A percentile compares a stretch with the other conserved stretches of the same genome.
phyloP scores from a whole-genome alignment of 2,329 filamentous ascomycete species.

The Emydomyces testavorans region DNA sequence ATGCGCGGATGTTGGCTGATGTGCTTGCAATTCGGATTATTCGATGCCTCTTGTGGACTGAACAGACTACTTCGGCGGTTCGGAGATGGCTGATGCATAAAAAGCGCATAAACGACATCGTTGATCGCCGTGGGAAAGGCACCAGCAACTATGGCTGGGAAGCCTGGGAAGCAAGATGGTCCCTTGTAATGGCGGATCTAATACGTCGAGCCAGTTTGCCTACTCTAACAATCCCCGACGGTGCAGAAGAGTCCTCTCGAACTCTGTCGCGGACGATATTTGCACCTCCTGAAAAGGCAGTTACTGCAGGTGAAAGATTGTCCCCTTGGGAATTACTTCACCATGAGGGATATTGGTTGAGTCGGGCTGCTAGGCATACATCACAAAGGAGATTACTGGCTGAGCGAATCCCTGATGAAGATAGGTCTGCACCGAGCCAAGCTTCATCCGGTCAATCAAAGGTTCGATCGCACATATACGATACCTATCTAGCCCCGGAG shows the following conservation, averaged over 20 bases:
- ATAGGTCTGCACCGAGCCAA: constrained; percentile 44
- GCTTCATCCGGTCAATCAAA: constrained; percentile 46
- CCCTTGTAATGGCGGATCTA: constrained; percentile 49
- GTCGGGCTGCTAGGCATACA: constrained; percentile 43
- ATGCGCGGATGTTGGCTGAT: constrained; percentile 80
- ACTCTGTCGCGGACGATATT: constrained; percentile 30
- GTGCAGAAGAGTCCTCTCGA: constrained; percentile 15
- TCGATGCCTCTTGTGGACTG: constrained; percentile 69
- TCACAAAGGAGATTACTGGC: constrained; percentile 42
- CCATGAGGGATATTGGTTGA: constrained; percentile 52
- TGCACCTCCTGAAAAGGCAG: constrained; percentile 41
- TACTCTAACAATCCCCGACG: constrained; percentile 30
- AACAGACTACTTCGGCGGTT: constrained; percentile 66
- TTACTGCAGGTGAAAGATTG: constrained; percentile 39
- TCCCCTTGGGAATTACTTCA: constrained; percentile 49
- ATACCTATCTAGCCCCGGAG: constrained; percentile 50
- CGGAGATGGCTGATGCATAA: constrained; percentile 71
- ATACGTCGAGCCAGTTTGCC: constrained; percentile 44
- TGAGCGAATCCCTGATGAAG: constrained; percentile 47
- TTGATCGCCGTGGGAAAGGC: constrained; percentile 74
- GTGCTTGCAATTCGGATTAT: constrained; percentile 67
- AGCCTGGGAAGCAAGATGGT: constrained; percentile 77
- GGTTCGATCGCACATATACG: constrained; percentile 44
- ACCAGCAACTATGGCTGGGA: constrained; percentile 86
- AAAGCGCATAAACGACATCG: constrained; percentile 59